phyloP scores from a whole-genome alignment of 1,284 basidiomycete genomes.

The Ustilago cynodontis region DNA sequence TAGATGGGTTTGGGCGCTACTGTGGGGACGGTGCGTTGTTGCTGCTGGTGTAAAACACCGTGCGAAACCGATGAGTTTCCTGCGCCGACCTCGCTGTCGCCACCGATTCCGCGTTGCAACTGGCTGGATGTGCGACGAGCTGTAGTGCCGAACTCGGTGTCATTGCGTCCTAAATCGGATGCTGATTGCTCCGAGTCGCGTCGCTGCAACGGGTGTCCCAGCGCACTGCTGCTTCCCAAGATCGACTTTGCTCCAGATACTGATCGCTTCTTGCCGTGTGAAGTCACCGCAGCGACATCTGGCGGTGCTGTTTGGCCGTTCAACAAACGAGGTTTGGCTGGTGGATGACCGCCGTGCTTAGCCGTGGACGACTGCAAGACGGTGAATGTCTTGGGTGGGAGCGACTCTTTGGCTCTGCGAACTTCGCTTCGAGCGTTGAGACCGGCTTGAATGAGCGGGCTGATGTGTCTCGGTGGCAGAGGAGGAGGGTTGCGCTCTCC shows the following conservation, averaged over 20 bases:
- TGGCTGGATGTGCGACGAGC: conserved; percentile 35
- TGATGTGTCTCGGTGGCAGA: conserved; percentile 63
- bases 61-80: conserved; percentile 33
- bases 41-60: conserved; percentile 14
- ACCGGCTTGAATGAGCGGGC: conserved; percentile 68
- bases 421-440: conserved; percentile 66
- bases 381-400: conserved; percentile 69
- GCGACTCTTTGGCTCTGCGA: conserved; percentile 59
- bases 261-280: conserved; percentile 55
- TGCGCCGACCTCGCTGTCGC: conserved; percentile 35
- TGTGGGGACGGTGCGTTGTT: conserved; percentile 43
- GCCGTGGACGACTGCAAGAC: conserved; percentile 62
- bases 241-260: conserved; percentile 53
- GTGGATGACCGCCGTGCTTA: conserved; percentile 34
- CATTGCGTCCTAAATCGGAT: conserved; percentile 35
- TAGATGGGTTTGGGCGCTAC: conserved; percentile 64
- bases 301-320: conserved; percentile 60
- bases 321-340: conserved; percentile 56
- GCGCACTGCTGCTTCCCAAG: conserved; percentile 24
- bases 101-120: conserved; percentile 31
- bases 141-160: conserved; percentile 27
- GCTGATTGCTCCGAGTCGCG: conserved; percentile 45
- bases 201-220: conserved; percentile 34
- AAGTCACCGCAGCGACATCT: conserved; percentile 33
- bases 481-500: conserved; percentile 56